Conservation (phyloP, 129 eudicot species). For the Lonicera japonica region DNA sequence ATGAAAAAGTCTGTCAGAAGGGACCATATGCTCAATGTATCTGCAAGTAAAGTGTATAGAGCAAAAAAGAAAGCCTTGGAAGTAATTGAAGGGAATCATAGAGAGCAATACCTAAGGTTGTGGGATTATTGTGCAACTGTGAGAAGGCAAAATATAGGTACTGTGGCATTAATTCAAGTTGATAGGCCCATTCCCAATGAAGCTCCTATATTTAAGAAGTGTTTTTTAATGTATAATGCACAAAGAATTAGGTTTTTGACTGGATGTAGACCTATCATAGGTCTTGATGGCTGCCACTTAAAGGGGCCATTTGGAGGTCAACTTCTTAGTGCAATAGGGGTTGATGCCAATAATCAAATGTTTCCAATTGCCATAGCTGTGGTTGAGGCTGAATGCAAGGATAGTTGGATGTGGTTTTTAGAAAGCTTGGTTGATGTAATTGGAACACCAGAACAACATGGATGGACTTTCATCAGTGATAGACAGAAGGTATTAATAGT, state of each 20-base stretch:
- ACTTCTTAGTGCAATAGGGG: background rate
- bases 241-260: background rate
- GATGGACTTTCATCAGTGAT: conserved; percentile 1
- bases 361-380: background rate
- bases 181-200: background rate
- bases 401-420: background rate
- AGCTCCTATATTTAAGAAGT: background rate
- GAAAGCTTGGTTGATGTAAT: background rate
- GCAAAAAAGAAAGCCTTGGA: background rate
- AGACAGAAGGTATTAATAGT: background rate
- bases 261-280: background rate
- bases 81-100: background rate
- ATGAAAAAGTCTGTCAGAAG: background rate
- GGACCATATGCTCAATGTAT: background rate
- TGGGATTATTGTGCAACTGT: background rate
- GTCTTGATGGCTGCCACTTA: background rate
- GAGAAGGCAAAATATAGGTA: background rate
- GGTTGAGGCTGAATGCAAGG: background rate
- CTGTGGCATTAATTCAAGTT: background rate
- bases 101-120: background rate
- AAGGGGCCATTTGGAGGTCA: background rate
- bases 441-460: background rate
- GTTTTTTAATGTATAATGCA: background rate
- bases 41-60: background rate
- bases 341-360: background rate